Percentiles rank a stretch among this genome's conserved stretches.
Evolutionary conservation across 179 eudicot genomes (phyloP).

Genomic region (Silene noctiflora): DNA sequence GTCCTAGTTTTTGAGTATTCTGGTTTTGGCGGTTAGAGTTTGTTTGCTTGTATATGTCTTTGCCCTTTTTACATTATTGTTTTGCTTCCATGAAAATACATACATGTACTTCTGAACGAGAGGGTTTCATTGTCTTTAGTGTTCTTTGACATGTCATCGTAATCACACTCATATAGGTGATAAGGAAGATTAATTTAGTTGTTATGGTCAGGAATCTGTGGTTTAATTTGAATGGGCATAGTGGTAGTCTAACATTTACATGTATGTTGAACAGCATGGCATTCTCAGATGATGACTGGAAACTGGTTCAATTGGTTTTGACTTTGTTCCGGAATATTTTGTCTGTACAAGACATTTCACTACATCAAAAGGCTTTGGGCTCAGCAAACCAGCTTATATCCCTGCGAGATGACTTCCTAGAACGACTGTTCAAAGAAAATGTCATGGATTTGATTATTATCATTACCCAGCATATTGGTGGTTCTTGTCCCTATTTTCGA

Average conservation of each 20-base stretch:
- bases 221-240: not conserved
- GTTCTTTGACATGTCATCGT: not conserved
- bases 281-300: slow-evolving; percentile 95
- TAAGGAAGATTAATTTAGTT: not conserved
- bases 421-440: slow-evolving; percentile 72
- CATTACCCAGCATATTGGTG: slow-evolving; percentile 73
- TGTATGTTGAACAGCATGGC: slow-evolving; percentile 47
- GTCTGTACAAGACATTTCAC: slow-evolving; percentile 74
- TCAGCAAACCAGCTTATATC: slow-evolving; percentile 58
- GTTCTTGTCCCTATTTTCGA: slow-evolving; percentile 57
- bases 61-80: too few species aligned
- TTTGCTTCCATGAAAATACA: too few species aligned
- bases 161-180: not conserved
- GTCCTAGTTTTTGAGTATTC: not conserved
- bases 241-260: not conserved
- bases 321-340: slow-evolving; percentile 82
- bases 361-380: slow-evolving; percentile 55
- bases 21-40: not conserved
- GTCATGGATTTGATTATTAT: slow-evolving; percentile 81
- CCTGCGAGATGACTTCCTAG: slow-evolving; percentile 66
- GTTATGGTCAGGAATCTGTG: not conserved
- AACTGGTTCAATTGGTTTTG: slow-evolving; percentile 81
- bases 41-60: not conserved
- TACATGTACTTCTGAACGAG: not conserved
- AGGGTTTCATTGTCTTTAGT: not conserved